These are phyloP conservation scores for Quercus mongolica DNA, from an alignment of 306 rosid genomes.

Conservation along the genomic window DNA sequence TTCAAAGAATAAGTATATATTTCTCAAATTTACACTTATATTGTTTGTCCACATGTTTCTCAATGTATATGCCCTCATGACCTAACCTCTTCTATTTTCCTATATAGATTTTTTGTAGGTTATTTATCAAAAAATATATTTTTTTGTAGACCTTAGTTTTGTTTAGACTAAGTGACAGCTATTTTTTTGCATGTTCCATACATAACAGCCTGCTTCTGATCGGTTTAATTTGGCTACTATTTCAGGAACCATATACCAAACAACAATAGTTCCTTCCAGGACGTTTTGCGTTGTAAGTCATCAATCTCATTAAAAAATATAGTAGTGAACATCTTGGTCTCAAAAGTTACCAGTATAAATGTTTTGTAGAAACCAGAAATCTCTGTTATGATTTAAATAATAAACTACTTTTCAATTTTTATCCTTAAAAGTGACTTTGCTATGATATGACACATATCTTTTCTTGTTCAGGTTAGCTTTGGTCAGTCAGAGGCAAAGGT, in stretches of 20 bases:
- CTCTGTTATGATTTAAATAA: constrained; percentile 8
- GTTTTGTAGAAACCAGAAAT: constrained; percentile 4
- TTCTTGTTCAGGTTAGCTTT: constrained; percentile 77
- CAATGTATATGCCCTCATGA: constrained; percentile 5
- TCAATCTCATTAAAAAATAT: constrained; percentile 27
- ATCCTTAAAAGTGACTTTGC: constrained; percentile 17
- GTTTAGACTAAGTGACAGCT: constrained; percentile 4
- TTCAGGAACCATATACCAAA: constrained; percentile 90
- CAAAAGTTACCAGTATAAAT: constrained; percentile 10
- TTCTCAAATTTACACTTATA: constrained; percentile 1
- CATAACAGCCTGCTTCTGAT: constrained; percentile 29
- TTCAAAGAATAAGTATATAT: neutral
- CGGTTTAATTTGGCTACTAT: constrained; percentile 24
- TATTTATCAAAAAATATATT: too few species aligned
- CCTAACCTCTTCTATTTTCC: neutral
- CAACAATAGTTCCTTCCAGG: constrained; percentile 86
- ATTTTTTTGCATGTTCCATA: constrained; percentile 2
- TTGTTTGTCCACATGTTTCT: neutral
- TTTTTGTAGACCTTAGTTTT: neutral
- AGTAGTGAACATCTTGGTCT: constrained; percentile 26
- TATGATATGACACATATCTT: constrained; percentile 14
- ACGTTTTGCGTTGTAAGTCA: constrained; percentile 86
- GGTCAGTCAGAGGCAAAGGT: constrained; percentile 98
- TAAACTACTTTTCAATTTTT: neutral
- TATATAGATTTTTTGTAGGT: too few species aligned